Evolutionary conservation across 2,329 filamentous ascomycete genomes (phyloP), one percentile per base, ranked within the genome.

Genomic region (Chaetomiaceae sp.): DNA sequence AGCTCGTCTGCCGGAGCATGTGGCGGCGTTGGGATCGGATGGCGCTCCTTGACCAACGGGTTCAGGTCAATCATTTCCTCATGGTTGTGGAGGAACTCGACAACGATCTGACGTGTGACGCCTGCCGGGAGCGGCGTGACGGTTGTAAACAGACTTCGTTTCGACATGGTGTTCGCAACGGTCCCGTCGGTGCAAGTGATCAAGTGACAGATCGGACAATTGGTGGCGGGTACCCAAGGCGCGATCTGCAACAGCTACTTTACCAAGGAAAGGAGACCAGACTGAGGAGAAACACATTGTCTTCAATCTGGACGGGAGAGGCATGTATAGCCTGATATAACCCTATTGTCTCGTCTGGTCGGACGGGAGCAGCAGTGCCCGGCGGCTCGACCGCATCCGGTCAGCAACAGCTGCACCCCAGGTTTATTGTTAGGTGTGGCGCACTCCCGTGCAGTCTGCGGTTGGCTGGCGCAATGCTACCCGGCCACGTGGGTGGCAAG

Each of bases 61-160:
- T 95, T 95, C 53, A 95, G 75, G 66, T 92, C 86, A 64, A 95
- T 95, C 85, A 96, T 95, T 62, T 84, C 84, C 46, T 78, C 69
- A 71, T 95, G 89, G 68, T 87, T 79, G 68, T 90, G 88, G 29
- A 95, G 82, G 61, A 89, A 88, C 50, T 82, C 77, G 59, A 95
- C 68, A 38, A 89, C 88, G n/a, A 81, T 78, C 60, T 86, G 78
- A 51, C 89, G 82, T 44, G 82, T 76, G 60, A 94, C 80, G 61
- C 76, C 75, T 2, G 80, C 62, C 8, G 91, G 90, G 29, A 95
- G 78, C 17, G 89, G 87, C 25, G 88, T 94, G 62, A 91, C 83
- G 42, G 82, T 87, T 36, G 88, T 94, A 72, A 91, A 90, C 29
- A 83, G 76, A 15, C 79, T 82, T 59, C 84, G 79, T 71, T 84